Base-by-base conservation (phyloP, 208 protist genomes). In the Acanthamoeba royreba region DNA sequence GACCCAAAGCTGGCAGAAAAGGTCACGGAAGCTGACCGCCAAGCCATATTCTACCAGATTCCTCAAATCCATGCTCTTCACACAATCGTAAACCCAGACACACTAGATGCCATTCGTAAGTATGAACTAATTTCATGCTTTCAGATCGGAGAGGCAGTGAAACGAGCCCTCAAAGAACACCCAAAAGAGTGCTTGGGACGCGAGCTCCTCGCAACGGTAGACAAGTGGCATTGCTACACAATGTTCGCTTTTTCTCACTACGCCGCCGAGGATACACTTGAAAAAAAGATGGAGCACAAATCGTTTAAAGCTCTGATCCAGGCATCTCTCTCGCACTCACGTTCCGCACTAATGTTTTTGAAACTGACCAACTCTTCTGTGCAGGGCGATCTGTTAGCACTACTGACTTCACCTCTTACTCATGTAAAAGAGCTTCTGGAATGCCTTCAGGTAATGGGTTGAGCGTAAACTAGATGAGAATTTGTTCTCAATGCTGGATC, bases 261-360 rank as follows among this genome's bases (percentile, higher is more conserved):
- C 63, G 63, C 63, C 63, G 63, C 63, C 63, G 63, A 77, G 63
- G 63, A 77, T 38, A 77, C 63, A 8, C 63, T 77, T 15, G 63
- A 77, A 38, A 77, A 77, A 38, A 77, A 77, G 63, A 77, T 77
- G 63, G 63, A 77, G 35, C 63, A 77, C 63, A 77, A 77, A 38
- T 77, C 63, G 7, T 77, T 77, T 38, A 77, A 77, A 38, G 63
- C 63, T 15, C 63, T 77, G 33, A 77, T 77, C 63, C 49, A 55
- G 13, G 49, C 9, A 9, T 25, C 49, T n/a, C n/a, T n/a, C n/a
- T n/a, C n/a, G n/a, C n/a, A n/a, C n/a, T n/a, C n/a, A n/a, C n/a
- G n/a, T n/a, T n/a, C n/a, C n/a, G n/a, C n/a, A n/a, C n/a, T n/a
- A n/a, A n/a, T n/a, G n/a, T n/a, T n/a, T n/a, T n/a, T n/a, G n/a